Evolutionary conservation across 2,329 filamentous ascomycete species (phyloP).

Genomic region (Claviceps cyperi): DNA sequence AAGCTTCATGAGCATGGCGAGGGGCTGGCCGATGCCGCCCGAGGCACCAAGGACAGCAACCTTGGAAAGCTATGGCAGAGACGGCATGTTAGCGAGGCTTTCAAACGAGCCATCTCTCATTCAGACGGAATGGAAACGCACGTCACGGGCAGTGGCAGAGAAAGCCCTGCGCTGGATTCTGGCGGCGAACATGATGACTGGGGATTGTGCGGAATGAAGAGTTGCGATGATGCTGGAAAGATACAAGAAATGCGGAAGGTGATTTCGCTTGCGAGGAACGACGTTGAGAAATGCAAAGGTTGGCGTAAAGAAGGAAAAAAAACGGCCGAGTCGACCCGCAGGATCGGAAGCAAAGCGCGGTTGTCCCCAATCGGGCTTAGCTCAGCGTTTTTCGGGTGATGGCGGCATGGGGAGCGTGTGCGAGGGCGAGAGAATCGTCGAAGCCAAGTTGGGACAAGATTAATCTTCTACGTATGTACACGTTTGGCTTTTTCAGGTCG

Average conservation of each 20-base stretch:
- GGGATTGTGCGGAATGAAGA: conserved; percentile 10
- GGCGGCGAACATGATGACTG: conserved; percentile 55
- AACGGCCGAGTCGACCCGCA: conserved; percentile 2
- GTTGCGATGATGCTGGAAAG: conserved; percentile 8
- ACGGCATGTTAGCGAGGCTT: conserved; percentile 1
- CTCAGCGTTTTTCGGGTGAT: conserved; percentile 7
- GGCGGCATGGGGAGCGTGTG: neutral
- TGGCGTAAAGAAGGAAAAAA: neutral
- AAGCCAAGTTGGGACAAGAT: too few species aligned
- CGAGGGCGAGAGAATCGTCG: neutral
- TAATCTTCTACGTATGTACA: too few species aligned
- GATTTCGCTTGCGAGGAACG: conserved; percentile 10
- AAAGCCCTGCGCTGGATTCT: conserved; percentile 64
- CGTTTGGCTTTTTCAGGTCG: too few species aligned
- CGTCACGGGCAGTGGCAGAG: conserved; percentile 64
- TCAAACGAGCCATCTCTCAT: too few species aligned
- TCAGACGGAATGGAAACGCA: conserved; percentile 26
- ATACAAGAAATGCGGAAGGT: conserved; percentile 3
- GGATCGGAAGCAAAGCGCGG: neutral
- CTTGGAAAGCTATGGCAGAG: conserved; percentile 64
- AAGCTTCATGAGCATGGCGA: conserved; percentile 96
- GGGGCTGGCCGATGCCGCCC: conserved; percentile 95
- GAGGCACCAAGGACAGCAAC: conserved; percentile 92
- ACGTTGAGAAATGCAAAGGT: conserved; percentile 7
- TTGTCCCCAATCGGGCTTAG: conserved; percentile 10